These are phyloP conservation scores for Pyrenula massariospora DNA, from an alignment of 495 filamentous ascomycete genomes.

Conservation along the genomic window DNA sequence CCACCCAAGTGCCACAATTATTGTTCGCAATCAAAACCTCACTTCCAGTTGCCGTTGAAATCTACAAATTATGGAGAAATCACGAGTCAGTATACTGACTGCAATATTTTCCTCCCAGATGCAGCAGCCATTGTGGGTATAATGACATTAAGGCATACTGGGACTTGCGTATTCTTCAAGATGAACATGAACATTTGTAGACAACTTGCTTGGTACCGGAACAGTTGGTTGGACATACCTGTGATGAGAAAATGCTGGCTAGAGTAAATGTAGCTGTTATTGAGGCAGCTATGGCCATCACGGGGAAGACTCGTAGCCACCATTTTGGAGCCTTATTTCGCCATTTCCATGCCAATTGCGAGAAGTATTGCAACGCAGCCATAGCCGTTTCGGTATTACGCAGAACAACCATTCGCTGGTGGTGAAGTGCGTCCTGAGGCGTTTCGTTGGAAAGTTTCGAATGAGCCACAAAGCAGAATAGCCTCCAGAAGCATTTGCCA, in stretches of 20 bases:
- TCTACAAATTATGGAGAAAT: background rate
- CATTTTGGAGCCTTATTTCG: conserved; percentile 5
- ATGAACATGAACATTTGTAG: background rate
- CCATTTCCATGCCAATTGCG: conserved; percentile 17
- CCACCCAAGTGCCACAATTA: background rate
- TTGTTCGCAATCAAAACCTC: background rate
- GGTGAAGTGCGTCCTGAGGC: conserved; percentile 13
- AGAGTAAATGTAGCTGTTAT: conserved; percentile 14
- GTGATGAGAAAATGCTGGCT: conserved; percentile 14
- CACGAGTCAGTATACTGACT: conserved; percentile 9
- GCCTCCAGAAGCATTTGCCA: conserved; percentile 19
- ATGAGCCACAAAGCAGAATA: conserved; percentile 22
- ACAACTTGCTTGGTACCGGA: background rate
- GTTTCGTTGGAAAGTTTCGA: conserved; percentile 9
- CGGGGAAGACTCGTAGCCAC: conserved; percentile 13
- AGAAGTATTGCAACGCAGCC: conserved; percentile 12
- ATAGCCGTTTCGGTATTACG: conserved; percentile 17
- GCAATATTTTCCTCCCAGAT: background rate
- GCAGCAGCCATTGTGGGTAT: background rate
- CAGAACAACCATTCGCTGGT: conserved; percentile 24
- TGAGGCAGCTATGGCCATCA: conserved; percentile 15
- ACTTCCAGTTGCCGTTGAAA: background rate
- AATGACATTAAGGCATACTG: background rate
- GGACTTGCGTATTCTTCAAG: too few species aligned
- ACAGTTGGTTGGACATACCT: background rate